A percentile compares a stretch with the other conserved stretches of the same genome.
phyloP scores from a whole-genome alignment of 2,329 filamentous ascomycete species.

The Fusarium albosuccineum region DNA sequence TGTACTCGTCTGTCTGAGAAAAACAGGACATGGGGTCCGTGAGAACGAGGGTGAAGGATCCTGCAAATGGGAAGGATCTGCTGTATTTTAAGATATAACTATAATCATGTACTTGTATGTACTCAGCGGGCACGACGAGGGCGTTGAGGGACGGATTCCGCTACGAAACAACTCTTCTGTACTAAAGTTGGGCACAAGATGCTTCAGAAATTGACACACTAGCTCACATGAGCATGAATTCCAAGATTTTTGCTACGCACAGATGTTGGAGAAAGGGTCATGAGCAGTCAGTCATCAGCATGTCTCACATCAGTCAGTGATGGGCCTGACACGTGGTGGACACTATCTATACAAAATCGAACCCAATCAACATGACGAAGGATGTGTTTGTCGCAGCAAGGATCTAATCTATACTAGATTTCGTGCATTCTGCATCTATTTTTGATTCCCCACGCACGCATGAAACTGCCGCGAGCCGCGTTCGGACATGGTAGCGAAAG shows the following conservation, averaged over 20 bases:
- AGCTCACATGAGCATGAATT: conserved; percentile 12
- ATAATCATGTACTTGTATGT: conserved; percentile 36
- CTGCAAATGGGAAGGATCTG: conserved; percentile 11
- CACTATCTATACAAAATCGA: not conserved
- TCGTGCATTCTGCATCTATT: conserved; percentile 1
- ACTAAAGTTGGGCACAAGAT: conserved; percentile 18
- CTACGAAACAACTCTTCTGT: conserved; percentile 32
- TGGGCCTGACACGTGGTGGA: conserved; percentile 12
- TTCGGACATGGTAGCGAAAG: conserved; percentile 16
- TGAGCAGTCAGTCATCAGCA: not conserved
- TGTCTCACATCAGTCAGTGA: conserved; percentile 14
- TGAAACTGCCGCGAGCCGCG: conserved; percentile 5
- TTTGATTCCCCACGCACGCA: not conserved
- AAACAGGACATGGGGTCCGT: not conserved
- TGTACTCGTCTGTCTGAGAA: conserved; percentile 76
- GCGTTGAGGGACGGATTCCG: conserved; percentile 30
- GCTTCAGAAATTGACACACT: conserved; percentile 21
- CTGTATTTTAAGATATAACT: conserved; percentile 35
- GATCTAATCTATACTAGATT: conserved; percentile 8
- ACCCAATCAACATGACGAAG: not conserved
- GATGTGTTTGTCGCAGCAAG: not conserved
- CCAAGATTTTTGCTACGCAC: not conserved
- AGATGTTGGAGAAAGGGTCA: conserved; percentile 1
- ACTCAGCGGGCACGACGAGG: conserved; percentile 12
- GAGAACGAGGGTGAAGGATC: not conserved